Evolutionary conservation across 2,329 filamentous ascomycete species (phyloP).

Genomic region (Penicillium expansum): DNA sequence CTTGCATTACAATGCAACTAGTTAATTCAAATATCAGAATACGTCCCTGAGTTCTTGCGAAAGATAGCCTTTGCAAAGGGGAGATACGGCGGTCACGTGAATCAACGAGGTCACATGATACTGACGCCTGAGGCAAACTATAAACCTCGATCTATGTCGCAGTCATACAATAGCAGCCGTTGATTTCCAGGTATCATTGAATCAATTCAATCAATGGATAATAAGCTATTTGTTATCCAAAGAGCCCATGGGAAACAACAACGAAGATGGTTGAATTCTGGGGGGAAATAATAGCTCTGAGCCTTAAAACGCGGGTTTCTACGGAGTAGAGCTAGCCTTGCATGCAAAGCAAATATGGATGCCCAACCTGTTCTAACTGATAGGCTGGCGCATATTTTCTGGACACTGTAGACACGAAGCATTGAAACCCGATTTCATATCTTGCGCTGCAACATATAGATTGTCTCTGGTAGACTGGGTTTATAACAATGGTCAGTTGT

Average conservation of each 20-base stretch:
- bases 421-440: neutral
- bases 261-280: neutral
- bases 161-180: neutral
- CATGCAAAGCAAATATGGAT: neutral
- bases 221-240: too few species aligned
- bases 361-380: neutral
- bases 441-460: neutral
- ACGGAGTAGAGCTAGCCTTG: too few species aligned
- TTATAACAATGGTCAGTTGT: neutral
- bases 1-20: conserved; percentile 24
- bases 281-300: neutral
- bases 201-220: neutral
- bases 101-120: neutral
- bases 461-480: neutral
- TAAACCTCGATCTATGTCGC: neutral
- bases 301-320: neutral
- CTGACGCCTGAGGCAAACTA: neutral
- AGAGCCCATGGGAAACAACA: neutral
- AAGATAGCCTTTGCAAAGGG: conserved; percentile 4
- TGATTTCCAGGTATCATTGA: neutral
- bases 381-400: neutral
- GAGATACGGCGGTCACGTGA: conserved; percentile 3
- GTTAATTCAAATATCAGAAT: neutral
- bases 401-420: neutral
- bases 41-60: neutral